A percentile compares a stretch with the other conserved stretches of the same genome.
These are phyloP conservation scores for Cladophialophora bantiana DNA, from an alignment of 2,329 filamentous ascomycete species.

Conservation along the genomic window DNA sequence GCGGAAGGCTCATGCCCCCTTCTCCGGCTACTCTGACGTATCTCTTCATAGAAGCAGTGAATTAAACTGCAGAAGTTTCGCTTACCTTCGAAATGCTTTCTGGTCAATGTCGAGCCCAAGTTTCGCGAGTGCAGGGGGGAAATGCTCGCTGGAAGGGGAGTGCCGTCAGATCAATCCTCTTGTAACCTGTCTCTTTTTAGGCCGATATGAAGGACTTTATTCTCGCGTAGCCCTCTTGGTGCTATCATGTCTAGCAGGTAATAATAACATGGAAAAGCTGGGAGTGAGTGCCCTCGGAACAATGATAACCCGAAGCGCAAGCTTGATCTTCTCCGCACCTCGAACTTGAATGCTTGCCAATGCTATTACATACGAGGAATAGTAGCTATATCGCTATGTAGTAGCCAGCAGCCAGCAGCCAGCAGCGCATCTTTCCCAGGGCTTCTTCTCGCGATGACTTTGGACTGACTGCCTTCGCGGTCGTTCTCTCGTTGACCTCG, in stretches of 20 bases:
- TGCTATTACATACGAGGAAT: too few relatives aligned
- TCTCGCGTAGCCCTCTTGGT: too few relatives aligned
- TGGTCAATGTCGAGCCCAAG: background rate
- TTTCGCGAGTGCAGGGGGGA: slow-evolving; percentile 1
- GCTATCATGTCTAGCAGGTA: too few relatives aligned
- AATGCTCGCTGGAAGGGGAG: slow-evolving; percentile 7
- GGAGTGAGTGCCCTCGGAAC: background rate
- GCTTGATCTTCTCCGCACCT: background rate
- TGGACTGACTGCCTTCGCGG: background rate
- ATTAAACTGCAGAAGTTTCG: too few relatives aligned
- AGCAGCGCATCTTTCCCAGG: too few relatives aligned
- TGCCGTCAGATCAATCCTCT: background rate
- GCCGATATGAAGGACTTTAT: too few relatives aligned
- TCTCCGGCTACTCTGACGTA: too few relatives aligned
- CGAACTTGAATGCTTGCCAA: too few relatives aligned
- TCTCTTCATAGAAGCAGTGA: background rate
- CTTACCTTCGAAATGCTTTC: too few relatives aligned
- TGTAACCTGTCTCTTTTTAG: background rate
- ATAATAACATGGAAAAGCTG: too few relatives aligned
- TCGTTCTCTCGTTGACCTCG: background rate
- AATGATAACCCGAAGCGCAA: background rate
- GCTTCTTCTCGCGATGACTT: background rate
- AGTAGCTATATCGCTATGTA: too few relatives aligned
- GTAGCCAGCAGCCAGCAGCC: too few relatives aligned
- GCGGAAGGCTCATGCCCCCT: background rate